Percentiles rank a stretch among this genome's conserved stretches.
These are phyloP conservation scores for Septoria linicola DNA, from an alignment of 2,329 filamentous ascomycete genomes.

Conservation along the genomic window DNA sequence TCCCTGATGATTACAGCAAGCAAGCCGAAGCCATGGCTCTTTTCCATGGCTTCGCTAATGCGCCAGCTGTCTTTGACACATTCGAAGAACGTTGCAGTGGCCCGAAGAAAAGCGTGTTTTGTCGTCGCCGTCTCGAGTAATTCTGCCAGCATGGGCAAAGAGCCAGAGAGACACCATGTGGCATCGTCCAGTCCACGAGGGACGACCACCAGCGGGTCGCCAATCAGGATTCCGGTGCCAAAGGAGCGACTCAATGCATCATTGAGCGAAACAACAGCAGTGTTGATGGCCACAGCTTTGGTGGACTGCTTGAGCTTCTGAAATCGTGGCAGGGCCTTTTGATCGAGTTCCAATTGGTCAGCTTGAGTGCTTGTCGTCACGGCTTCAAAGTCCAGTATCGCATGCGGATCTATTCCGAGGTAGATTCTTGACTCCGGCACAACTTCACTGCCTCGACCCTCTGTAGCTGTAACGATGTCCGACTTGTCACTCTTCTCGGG, in stretches of 20 bases:
- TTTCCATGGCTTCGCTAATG: constrained; percentile 97
- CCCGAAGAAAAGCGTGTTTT: constrained; percentile 68
- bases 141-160: constrained; percentile 79
- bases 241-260: constrained; percentile 80
- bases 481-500: constrained; percentile 87
- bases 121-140: constrained; percentile 75
- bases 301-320: constrained; percentile 69
- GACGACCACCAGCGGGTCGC: constrained; percentile 75
- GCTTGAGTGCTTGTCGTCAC: constrained; percentile 7
- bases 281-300: constrained; percentile 81
- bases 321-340: constrained; percentile 45
- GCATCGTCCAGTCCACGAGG: constrained; percentile 88
- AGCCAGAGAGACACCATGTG: constrained; percentile 89
- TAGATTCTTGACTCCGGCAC: constrained; percentile 79
- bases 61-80: constrained; percentile 90
- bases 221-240: constrained; percentile 78
- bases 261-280: constrained; percentile 80
- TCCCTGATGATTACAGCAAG: constrained; percentile 78
- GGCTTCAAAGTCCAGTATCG: constrained; percentile 72
- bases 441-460: constrained; percentile 77
- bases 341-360: constrained; percentile 49
- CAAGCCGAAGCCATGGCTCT: constrained; percentile 89
- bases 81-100: constrained; percentile 80
- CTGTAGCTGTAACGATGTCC: constrained; percentile 85
- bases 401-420: constrained; percentile 77